Evolutionary conservation across 345 rosid genomes (phyloP).

Genomic region (Lagerstroemia speciosa): DNA sequence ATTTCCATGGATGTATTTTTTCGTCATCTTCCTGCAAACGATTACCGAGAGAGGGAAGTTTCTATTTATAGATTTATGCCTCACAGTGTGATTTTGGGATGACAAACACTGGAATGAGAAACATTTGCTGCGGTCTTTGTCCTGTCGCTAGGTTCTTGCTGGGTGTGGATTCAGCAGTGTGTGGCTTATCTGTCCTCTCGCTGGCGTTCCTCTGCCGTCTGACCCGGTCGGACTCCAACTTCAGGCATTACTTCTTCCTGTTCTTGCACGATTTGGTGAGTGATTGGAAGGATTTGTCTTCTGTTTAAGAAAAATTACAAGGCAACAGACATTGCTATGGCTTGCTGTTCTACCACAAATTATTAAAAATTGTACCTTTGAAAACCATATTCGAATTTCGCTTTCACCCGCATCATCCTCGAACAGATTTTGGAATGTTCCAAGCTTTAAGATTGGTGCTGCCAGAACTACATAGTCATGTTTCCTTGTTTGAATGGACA

Average conservation of each 20-base stretch:
- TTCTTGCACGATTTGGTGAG: slow-evolving; percentile 49
- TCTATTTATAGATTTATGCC: no score
- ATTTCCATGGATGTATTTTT: not conserved
- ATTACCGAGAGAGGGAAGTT: no score
- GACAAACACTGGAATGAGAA: not conserved
- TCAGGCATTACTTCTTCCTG: slow-evolving; percentile 21
- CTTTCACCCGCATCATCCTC: not conserved
- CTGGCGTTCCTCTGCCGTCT: slow-evolving; percentile 19
- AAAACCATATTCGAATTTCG: not conserved
- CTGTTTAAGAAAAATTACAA: not conserved
- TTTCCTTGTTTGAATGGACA: not conserved
- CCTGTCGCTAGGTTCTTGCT: slow-evolving; percentile 35
- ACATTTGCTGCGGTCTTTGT: not conserved
- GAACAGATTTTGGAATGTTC: not conserved
- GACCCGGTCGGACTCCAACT: slow-evolving; percentile 15
- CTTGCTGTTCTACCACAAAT: not conserved
- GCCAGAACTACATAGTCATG: not conserved
- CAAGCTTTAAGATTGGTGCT: not conserved
- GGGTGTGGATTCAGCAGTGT: slow-evolving; percentile 25
- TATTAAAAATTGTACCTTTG: not conserved
- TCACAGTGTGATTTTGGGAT: no score
- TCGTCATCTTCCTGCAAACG: not conserved
- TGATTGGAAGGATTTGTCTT: not conserved
- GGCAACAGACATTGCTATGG: not conserved
- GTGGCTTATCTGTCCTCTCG: slow-evolving; percentile 34